Percentiles rank a stretch among this genome's conserved stretches.
Conservation (phyloP, 768 basidiomycete genomes). For the Russula lepida region DNA sequence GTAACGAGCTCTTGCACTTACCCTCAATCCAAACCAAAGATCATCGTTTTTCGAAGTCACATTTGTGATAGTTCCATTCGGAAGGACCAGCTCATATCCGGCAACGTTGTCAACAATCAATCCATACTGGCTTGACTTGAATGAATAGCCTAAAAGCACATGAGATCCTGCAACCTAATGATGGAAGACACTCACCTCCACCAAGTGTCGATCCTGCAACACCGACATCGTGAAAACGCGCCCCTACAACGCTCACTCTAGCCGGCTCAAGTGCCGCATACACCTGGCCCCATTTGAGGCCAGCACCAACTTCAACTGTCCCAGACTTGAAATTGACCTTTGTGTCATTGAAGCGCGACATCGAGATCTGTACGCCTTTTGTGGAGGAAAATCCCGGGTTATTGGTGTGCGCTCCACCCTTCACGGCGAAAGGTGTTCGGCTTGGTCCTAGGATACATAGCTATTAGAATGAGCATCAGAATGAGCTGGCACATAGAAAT, state of each 20-base stretch:
- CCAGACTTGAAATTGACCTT: background rate
- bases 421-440: too few species aligned
- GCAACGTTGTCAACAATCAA: too few species aligned
- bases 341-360: conserved; percentile 20
- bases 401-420: conserved; percentile 23
- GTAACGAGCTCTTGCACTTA: background rate
- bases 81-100: too few species aligned
- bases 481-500: background rate
- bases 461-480: background rate
- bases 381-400: conserved; percentile 25
- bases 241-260: conserved; percentile 22
- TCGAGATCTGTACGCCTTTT: conserved; percentile 23
- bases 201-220: conserved; percentile 23
- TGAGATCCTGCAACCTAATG: background rate
- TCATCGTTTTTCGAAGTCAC: too few species aligned
- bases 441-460: background rate
- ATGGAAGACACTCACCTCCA: conserved; percentile 16
- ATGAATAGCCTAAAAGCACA: conserved; percentile 25
- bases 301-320: conserved; percentile 21
- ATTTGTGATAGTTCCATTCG: too few species aligned
- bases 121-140: conserved; percentile 28
- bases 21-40: conserved; percentile 15
- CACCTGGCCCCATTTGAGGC: conserved; percentile 23
- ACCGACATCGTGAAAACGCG: conserved; percentile 22
- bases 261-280: conserved; percentile 16